A percentile compares a stretch with the other conserved stretches of the same genome.
Conservation (phyloP, 495 filamentous ascomycete genomes). For the Penicillium coffeae region DNA sequence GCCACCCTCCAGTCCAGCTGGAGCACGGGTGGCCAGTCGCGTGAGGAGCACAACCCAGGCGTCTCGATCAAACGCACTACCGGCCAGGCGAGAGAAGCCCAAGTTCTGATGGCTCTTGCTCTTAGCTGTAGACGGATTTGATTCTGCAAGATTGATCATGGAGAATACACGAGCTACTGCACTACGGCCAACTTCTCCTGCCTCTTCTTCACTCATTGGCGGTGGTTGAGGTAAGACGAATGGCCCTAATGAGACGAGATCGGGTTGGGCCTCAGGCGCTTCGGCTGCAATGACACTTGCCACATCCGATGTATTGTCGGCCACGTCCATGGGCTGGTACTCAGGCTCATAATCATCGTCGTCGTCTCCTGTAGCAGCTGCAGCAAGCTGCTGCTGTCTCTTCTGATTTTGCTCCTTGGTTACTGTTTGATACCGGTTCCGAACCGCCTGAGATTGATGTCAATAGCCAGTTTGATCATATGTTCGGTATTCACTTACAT, state of each 20-base stretch:
- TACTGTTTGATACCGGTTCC: conserved; percentile 43
- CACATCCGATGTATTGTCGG: conserved; percentile 68
- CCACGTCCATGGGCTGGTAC: conserved; percentile 67
- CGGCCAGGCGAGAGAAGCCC: conserved; percentile 81
- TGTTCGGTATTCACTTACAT: conserved; percentile 37
- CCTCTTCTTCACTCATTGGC: conserved; percentile 62
- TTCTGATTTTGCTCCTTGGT: conserved; percentile 36
- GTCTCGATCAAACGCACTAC: conserved; percentile 79
- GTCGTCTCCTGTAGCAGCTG: conserved; percentile 61
- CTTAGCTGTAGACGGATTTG: conserved; percentile 50
- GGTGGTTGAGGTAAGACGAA: conserved; percentile 80
- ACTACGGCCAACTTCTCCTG: conserved; percentile 60
- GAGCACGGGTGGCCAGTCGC: conserved; percentile 77
- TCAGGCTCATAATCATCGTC: conserved; percentile 89
- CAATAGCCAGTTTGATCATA: conserved; percentile 13
- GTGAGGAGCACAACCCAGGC: conserved; percentile 86
- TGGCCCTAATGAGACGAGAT: conserved; percentile 56
- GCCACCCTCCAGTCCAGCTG: conserved; percentile 58
- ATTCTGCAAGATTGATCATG: conserved; percentile 67
- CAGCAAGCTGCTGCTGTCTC: conserved; percentile 37
- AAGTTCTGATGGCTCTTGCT: conserved; percentile 34
- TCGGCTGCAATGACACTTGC: conserved; percentile 61
- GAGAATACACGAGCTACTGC: conserved; percentile 73
- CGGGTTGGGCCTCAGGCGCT: conserved; percentile 44
- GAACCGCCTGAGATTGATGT: conserved; percentile 41